Conservation (phyloP, 371 early-diverging fungal species). For the Mucor sp. region DNA sequence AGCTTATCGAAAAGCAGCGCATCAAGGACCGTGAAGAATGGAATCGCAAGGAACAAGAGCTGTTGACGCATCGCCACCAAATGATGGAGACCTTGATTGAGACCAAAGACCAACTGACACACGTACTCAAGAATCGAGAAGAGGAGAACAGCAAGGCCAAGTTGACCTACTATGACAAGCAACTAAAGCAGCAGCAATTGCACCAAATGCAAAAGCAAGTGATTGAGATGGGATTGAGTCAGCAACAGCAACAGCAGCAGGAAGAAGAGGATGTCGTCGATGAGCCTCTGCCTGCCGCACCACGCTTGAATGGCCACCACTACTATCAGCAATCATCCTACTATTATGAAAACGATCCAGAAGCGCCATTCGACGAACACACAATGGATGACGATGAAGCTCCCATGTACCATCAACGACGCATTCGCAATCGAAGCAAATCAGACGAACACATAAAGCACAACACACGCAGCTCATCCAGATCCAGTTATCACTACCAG, state of each 20-base stretch:
- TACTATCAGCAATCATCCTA: background rate
- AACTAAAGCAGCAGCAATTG: conserved; percentile 2
- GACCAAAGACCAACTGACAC: background rate
- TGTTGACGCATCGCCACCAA: background rate
- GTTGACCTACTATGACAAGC: background rate
- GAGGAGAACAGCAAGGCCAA: background rate
- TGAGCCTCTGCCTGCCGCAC: background rate
- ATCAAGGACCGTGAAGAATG: conserved; percentile 17
- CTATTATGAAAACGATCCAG: background rate
- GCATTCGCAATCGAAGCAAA: background rate
- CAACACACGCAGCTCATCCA: background rate
- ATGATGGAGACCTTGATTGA: background rate
- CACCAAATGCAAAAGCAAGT: background rate
- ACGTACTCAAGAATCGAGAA: background rate
- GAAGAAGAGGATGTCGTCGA: background rate
- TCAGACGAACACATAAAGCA: background rate
- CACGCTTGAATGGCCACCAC: too few species aligned
- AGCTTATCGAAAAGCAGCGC: conserved; percentile 14
- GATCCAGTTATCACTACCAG: background rate
- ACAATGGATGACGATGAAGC: background rate
- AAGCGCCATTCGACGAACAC: background rate
- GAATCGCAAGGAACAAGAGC: conserved; percentile 13
- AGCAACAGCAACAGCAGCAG: background rate
- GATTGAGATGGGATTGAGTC: background rate
- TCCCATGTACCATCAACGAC: background rate